Base-by-base conservation (phyloP, 2,329 filamentous ascomycete genomes). In the Epichloe sibirici region DNA sequence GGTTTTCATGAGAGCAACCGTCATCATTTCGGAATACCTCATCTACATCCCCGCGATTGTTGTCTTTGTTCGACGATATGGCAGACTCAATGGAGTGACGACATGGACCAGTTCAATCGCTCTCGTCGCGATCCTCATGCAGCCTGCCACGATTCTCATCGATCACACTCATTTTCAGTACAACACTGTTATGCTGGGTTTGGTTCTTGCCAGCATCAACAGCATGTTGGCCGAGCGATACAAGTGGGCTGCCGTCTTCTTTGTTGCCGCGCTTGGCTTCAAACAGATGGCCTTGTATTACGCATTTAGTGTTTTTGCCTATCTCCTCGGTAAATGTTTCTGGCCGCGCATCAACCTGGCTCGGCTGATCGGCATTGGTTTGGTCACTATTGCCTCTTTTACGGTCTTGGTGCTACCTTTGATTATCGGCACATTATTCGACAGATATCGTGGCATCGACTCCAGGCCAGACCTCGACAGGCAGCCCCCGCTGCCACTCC, bases 201-300 rank as follows among this genome's bases (percentile, higher is more conserved):
- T 97, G 47, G 82, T 93, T 9, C 74, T 94, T 34, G 89, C 89
- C 0, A 88, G 85, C 61, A 82, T 96, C 72, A 93, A 91, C 43
- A 93, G 87, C 66, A 86, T 97, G 71, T 69, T 95, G 49, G 89
- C 90, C 3, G 88, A 88, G 4, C 81, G 90, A 48, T 85, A 85
- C 61, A 78, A 94, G 56, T 96, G 91, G 90, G 82, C 88, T 28
- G 90, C 88, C 56, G 80, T 95, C 54, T 95, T 95, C 72, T 98
- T 98, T 61, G 93, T 98, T 6, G 82, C 81, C 15, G 88, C 91
- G 3, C 74, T 98, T n/a, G 89, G 89, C 5, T 98, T 97, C 76
- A 98, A 98, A 74, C 93, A 98, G 69, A 98, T 98, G 94, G 91
- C 91, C 1, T 76, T 98, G 15, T 98, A 97, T 72, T 98, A 96